Evolutionary conservation across 225 moss, liverwort and hornwort species (phyloP).

Genomic region (Anthoceros angustus): DNA sequence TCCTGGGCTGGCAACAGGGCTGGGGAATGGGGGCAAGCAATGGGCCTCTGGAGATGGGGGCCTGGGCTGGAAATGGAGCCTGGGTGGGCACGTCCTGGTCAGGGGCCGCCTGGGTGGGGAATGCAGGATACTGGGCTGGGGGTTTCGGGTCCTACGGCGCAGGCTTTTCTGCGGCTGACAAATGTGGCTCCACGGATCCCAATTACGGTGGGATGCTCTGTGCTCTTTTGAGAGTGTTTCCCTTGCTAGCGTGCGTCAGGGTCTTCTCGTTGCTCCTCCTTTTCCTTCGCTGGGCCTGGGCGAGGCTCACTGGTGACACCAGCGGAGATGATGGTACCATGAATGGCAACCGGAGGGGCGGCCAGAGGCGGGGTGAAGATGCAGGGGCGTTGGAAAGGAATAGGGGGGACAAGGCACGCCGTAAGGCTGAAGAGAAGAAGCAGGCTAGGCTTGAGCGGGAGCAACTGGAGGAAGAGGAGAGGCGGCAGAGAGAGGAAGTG

Average conservation of each 20-base stretch:
- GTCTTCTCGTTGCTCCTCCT: constrained; percentile 35
- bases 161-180: constrained; percentile 34
- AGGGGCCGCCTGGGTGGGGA: constrained; percentile 21
- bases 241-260: not conserved
- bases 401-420: constrained; percentile 57
- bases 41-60: constrained; percentile 12
- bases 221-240: constrained; percentile 25
- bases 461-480: constrained; percentile 68
- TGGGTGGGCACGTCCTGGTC: constrained; percentile 26
- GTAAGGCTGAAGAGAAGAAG: constrained; percentile 73
- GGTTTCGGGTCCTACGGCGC: constrained; percentile 26
- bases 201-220: constrained; percentile 29
- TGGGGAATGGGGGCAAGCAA: constrained; percentile 22
- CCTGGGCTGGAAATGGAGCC: constrained; percentile 11
- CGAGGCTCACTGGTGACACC: constrained; percentile 32
- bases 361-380: constrained; percentile 50
- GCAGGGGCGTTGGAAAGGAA: constrained; percentile 39
- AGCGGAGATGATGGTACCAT: constrained; percentile 27
- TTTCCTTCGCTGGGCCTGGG: constrained; percentile 44
- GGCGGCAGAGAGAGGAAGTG: constrained; percentile 71
- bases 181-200: constrained; percentile 26
- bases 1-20: constrained; percentile 34
- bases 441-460: constrained; percentile 58
- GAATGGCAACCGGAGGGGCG: constrained; percentile 26
- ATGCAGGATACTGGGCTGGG: constrained; percentile 36